phyloP scores from a whole-genome alignment of 2,329 filamentous ascomycete species.

The Xenosphaeropsis pyriputrescens region DNA sequence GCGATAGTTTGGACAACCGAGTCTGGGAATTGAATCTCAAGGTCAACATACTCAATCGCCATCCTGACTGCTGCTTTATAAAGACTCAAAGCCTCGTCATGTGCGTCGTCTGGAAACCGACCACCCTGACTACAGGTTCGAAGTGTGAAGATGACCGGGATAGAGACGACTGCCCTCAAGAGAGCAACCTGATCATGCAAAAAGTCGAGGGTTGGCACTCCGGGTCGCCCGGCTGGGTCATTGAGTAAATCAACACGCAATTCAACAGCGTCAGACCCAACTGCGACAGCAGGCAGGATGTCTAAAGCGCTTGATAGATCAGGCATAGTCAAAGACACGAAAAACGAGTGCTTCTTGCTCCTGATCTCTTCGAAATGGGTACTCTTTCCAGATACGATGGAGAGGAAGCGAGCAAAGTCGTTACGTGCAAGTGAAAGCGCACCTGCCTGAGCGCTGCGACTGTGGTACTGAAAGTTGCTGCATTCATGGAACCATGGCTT shows the following conservation, averaged over 20 bases:
- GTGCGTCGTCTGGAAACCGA: slow-evolving; percentile 64
- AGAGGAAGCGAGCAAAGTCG: slow-evolving; percentile 62
- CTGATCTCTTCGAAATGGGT: slow-evolving; percentile 38
- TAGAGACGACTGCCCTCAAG: slow-evolving; percentile 53
- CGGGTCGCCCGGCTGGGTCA: slow-evolving; percentile 39
- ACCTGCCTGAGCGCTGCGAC: slow-evolving; percentile 37
- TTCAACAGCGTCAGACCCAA: slow-evolving; percentile 88
- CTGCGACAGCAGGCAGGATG: slow-evolving; percentile 55
- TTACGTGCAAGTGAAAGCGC: slow-evolving; percentile 20
- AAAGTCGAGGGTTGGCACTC: slow-evolving; percentile 54
- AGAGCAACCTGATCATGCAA: slow-evolving; percentile 70
- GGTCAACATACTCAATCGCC: slow-evolving; percentile 82
- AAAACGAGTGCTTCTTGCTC: slow-evolving; percentile 68
- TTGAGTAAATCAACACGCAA: slow-evolving; percentile 81
- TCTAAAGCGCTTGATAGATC: slow-evolving; percentile 49
- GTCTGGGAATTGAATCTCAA: slow-evolving; percentile 78
- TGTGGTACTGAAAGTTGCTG: slow-evolving; percentile 90
- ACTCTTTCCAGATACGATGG: slow-evolving; percentile 49
- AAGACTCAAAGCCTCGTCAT: slow-evolving; percentile 56
- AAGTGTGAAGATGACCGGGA: slow-evolving; percentile 87
- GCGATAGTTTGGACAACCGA: slow-evolving; percentile 56
- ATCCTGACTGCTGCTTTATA: slow-evolving; percentile 69
- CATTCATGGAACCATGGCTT: slow-evolving; percentile 85
- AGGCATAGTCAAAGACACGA: slow-evolving; percentile 79
- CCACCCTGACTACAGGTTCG: slow-evolving; percentile 79